These are phyloP conservation scores for Nymphaea thermarum DNA, from an alignment of 164 flowering plant species.

Conservation along the genomic window DNA sequence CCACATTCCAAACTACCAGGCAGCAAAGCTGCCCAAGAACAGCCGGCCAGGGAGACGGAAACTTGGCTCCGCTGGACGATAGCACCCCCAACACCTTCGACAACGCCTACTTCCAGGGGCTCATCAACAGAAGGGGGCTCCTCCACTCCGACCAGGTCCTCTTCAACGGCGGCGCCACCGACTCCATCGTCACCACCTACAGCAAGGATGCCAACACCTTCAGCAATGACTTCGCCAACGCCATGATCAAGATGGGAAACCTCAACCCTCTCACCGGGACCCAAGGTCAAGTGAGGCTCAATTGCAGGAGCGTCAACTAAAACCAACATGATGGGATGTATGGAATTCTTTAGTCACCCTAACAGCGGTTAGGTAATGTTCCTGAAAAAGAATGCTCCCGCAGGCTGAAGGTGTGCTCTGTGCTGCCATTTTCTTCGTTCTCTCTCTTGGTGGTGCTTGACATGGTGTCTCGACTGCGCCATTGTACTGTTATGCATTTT, in stretches of 20 bases:
- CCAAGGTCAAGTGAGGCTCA: conserved; percentile 12
- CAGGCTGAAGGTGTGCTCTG: too few relatives aligned
- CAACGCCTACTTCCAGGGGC: conserved; percentile 15
- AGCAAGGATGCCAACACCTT: conserved; percentile 5
- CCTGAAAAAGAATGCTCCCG: too few relatives aligned
- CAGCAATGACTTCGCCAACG: conserved; percentile 17
- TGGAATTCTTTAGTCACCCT: too few relatives aligned
- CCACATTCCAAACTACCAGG: conserved; percentile 14
- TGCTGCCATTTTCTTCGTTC: too few relatives aligned
- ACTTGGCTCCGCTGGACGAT: conserved; percentile 23
- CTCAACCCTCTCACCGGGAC: conserved; percentile 15
- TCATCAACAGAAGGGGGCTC: conserved; percentile 18
- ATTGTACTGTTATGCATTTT: too few relatives aligned
- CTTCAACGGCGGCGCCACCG: conserved; percentile 16
- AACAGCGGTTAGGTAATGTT: too few relatives aligned
- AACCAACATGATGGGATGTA: neutral
- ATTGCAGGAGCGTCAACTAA: conserved; percentile 12
- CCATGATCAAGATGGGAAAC: conserved; percentile 25
- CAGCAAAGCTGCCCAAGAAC: conserved; percentile 19
- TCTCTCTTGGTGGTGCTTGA: too few relatives aligned
- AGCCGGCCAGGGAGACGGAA: conserved; percentile 8
- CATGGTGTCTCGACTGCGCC: too few relatives aligned
- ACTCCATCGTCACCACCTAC: conserved; percentile 11
- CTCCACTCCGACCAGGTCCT: conserved; percentile 30
- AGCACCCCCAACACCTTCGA: conserved; percentile 20